A percentile compares a stretch with the other conserved stretches of the same genome.
Conservation (phyloP, 2,329 filamentous ascomycete species). For the Diaporthe longicolla region DNA sequence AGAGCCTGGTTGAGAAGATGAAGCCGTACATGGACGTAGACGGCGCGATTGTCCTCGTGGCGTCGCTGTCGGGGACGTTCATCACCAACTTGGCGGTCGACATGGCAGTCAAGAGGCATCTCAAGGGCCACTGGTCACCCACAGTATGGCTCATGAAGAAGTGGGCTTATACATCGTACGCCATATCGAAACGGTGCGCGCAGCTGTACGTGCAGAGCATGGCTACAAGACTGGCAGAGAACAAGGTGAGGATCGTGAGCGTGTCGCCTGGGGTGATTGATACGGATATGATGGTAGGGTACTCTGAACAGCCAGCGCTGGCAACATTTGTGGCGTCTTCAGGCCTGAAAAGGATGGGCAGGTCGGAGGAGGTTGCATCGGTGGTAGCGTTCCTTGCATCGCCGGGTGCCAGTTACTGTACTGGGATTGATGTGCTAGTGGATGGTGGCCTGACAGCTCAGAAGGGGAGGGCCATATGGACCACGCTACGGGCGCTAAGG, state of each 20-base stretch:
- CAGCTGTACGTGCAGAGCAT: slow-evolving; percentile 23
- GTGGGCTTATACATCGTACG: slow-evolving; percentile 26
- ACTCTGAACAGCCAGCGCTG: neutral
- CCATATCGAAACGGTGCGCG: slow-evolving; percentile 13
- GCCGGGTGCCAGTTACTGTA: slow-evolving; percentile 28
- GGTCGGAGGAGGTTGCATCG: slow-evolving; percentile 26
- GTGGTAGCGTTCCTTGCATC: slow-evolving; percentile 33
- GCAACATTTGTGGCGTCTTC: slow-evolving; percentile 18
- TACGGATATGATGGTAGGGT: slow-evolving; percentile 2
- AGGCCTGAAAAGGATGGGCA: slow-evolving; percentile 13
- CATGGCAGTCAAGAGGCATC: slow-evolving; percentile 9
- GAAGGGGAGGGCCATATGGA: slow-evolving; percentile 1
- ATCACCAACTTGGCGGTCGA: slow-evolving; percentile 8
- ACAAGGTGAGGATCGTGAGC: slow-evolving; percentile 24
- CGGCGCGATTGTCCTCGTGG: slow-evolving; percentile 9
- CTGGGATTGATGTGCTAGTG: slow-evolving; percentile 20
- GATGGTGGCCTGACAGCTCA: slow-evolving; percentile 24
- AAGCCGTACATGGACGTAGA: neutral
- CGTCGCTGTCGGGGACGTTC: slow-evolving; percentile 4
- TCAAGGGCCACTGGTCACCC: slow-evolving; percentile 13
- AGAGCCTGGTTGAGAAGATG: slow-evolving; percentile 25
- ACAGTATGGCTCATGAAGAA: slow-evolving; percentile 26
- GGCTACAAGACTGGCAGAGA: slow-evolving; percentile 20
- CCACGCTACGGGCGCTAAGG: neutral
- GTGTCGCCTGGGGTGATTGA: slow-evolving; percentile 34